A percentile compares a stretch with the other conserved stretches of the same genome.
These are phyloP conservation scores for Chrysanthemum makinoi DNA, from an alignment of 129 eudicot species.

Conservation along the genomic window DNA sequence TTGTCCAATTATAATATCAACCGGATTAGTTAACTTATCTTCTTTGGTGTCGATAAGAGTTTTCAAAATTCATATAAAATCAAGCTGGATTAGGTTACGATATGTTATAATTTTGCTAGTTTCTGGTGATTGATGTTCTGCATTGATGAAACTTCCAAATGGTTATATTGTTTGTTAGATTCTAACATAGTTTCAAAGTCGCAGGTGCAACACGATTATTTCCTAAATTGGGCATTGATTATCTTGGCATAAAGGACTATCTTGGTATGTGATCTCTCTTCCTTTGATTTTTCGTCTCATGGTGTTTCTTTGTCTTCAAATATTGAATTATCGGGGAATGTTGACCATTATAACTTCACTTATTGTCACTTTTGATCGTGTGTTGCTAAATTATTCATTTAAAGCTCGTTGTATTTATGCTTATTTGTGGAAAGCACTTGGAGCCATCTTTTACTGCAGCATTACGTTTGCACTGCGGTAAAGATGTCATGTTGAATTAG, in stretches of 20 bases:
- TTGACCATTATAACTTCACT: constrained; percentile 4
- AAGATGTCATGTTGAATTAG: no score
- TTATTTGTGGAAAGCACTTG: constrained; percentile 64
- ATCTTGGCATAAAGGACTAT: constrained; percentile 59
- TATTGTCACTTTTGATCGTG: constrained; percentile 10
- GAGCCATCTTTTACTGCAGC: constrained; percentile 95
- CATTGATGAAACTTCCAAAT: background rate
- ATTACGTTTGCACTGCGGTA: background rate
- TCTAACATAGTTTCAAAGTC: constrained; percentile 17
- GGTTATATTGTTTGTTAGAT: constrained; percentile 13
- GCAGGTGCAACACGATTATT: constrained; percentile 53
- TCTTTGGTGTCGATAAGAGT: no score
- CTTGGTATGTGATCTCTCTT: constrained; percentile 46
- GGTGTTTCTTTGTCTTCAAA: background rate
- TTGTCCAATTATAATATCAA: no score
- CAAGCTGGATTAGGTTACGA: no score
- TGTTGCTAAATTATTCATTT: constrained; percentile 16
- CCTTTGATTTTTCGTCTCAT: background rate
- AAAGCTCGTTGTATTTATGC: constrained; percentile 21
- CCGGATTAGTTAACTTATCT: no score
- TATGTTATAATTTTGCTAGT: no score
- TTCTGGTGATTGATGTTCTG: no score
- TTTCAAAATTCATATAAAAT: no score
- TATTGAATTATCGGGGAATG: background rate
- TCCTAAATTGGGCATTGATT: constrained; percentile 43